These are phyloP conservation scores for Arabidopsis hybrid DNA, from an alignment of 441 rosid genomes.

Conservation along the genomic window DNA sequence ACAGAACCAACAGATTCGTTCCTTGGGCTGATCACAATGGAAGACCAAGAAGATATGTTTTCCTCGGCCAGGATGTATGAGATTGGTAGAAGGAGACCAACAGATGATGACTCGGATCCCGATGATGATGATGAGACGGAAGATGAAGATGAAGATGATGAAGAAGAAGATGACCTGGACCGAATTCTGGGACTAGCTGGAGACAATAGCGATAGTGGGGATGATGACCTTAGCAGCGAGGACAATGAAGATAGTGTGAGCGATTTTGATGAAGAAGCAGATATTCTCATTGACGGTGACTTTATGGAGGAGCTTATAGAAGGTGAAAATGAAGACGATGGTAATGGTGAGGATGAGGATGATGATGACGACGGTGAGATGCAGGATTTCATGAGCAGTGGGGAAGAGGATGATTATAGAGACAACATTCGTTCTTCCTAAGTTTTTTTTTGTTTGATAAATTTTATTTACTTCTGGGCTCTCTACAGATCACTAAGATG, in stretches of 20 bases:
- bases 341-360: slow-evolving; percentile 57
- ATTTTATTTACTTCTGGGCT: not conserved
- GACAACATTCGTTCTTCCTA: slow-evolving; percentile 53
- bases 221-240: slow-evolving; percentile 70
- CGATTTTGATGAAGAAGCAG: slow-evolving; percentile 76
- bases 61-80: slow-evolving; percentile 97
- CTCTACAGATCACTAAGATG: slow-evolving; percentile 12
- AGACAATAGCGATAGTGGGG: slow-evolving; percentile 82
- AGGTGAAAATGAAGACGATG: slow-evolving; percentile 55
- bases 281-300: slow-evolving; percentile 58
- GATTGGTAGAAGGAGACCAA: slow-evolving; percentile 92
- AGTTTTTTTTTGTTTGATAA: not conserved
- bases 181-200: slow-evolving; percentile 68
- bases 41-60: slow-evolving; percentile 92
- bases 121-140: slow-evolving; percentile 96
- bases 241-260: slow-evolving; percentile 71
- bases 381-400: slow-evolving; percentile 83
- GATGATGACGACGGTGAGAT: slow-evolving; percentile 73
- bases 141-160: slow-evolving; percentile 93
- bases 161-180: slow-evolving; percentile 65
- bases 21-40: slow-evolving; percentile 92
- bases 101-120: slow-evolving; percentile 98
- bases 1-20: slow-evolving; percentile 94
- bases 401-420: slow-evolving; percentile 71
- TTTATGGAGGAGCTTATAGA: slow-evolving; percentile 66